Base-by-base conservation (phyloP, 257 asterid genomes). In the Capsicum chinense region DNA sequence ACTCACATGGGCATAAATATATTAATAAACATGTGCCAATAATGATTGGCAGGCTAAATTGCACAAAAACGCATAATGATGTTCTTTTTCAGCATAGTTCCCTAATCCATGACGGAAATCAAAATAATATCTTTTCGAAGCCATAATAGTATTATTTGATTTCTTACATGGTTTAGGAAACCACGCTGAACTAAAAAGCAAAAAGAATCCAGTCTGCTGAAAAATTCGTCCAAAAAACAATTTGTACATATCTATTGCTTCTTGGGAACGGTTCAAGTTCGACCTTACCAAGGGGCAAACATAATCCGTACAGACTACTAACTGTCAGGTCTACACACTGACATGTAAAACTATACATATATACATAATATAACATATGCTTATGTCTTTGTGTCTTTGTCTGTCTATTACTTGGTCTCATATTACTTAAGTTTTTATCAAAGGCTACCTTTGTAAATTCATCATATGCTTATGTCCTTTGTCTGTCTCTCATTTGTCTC, bases 341-440 rank as follows among this genome's bases (percentile, higher is more conserved):
- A 74, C 19, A 74, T 48, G 60, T 19, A 74, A 19, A 74, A 50
- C 16, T 50, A 12, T 74, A 76, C n/a, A 76, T 37, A 48, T 44
- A 70, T 69, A 21, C 12, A 35, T 8, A 42, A 44, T 42, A 17
- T 21, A 21, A 21, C 63, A 3, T 52, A 76, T 76, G 42, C 19
- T 19, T 76, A 50, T 21, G 19, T 50, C 62, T 7, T 15, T 52
- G 59, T 50, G 80, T 74, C 60, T 73, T 73, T 48, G 80, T 19
- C 16, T 48, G 59, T 73, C 60, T 74, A 50, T 83, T 60, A 9
- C 57, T 79, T 42, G 84, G 84, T 59, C 44, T 13, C 47, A 66
- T 84, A 62, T 83, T 64, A 63, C 59, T 67, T 85, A 82, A 79
- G 63, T 26, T 67, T 66, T 35, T 66, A 66, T 9, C n/a, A 66